These are phyloP conservation scores for Isochrysis galbana DNA, from an alignment of 78 protist species.

Conservation along the genomic window DNA sequence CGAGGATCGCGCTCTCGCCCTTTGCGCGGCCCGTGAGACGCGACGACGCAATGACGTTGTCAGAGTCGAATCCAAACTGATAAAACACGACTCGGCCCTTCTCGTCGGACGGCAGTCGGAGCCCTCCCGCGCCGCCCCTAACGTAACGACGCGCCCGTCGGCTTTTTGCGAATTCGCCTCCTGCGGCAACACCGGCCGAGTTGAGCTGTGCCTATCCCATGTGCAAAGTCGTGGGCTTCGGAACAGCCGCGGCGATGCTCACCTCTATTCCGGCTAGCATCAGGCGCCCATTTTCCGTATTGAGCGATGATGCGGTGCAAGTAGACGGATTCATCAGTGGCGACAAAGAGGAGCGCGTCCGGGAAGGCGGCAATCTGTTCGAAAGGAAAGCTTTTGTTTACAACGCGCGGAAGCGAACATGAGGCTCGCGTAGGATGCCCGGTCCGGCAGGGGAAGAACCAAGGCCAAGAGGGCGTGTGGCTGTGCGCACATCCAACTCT, in stretches of 20 bases:
- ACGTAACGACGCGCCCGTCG: not conserved
- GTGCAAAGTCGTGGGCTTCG: not conserved
- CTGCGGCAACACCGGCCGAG: not conserved
- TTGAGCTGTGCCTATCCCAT: not conserved
- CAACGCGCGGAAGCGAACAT: too few relatives aligned
- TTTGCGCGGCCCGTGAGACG: not conserved
- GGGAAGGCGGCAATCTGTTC: not conserved
- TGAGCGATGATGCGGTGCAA: not conserved
- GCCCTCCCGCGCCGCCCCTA: not conserved
- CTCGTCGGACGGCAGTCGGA: not conserved
- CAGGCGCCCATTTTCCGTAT: not conserved
- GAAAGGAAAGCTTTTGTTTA: too few relatives aligned
- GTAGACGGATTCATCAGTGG: not conserved
- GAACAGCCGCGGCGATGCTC: too few relatives aligned
- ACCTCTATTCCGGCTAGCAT: too few relatives aligned
- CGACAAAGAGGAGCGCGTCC: not conserved
- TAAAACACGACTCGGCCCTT: not conserved
- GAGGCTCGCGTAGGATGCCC: too few relatives aligned
- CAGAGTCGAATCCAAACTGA: not conserved
- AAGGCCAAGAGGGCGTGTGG: too few relatives aligned
- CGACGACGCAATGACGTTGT: too few relatives aligned
- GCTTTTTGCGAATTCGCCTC: not conserved
- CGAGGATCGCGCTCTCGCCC: not conserved
- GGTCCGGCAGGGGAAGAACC: too few relatives aligned
- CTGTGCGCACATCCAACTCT: too few relatives aligned